Percentiles rank a stretch among this genome's conserved stretches.
Conservation (phyloP, 108 stramenopile genomes). For the Cyclostephanos tholiformis region DNA sequence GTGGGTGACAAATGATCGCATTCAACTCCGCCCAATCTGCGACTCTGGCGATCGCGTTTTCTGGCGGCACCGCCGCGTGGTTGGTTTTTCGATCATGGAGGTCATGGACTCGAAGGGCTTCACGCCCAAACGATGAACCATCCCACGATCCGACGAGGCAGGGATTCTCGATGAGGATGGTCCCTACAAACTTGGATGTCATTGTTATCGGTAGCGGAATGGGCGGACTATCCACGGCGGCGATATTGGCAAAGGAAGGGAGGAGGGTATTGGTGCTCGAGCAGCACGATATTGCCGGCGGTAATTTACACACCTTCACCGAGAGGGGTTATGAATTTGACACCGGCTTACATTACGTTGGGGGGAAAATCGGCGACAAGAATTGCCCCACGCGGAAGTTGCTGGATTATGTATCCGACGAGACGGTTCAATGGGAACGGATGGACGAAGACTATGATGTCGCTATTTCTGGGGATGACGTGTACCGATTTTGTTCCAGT, state of each 20-base stretch:
- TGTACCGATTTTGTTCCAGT: constrained; percentile 17
- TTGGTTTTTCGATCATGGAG: neutral
- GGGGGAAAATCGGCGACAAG: constrained; percentile 37
- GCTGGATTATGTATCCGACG: constrained; percentile 43
- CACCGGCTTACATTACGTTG: constrained; percentile 63
- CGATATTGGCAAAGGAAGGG: constrained; percentile 52
- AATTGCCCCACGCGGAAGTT: constrained; percentile 17
- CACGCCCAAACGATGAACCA: constrained; percentile 23
- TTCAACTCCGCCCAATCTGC: neutral
- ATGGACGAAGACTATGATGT: constrained; percentile 53
- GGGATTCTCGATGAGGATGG: constrained; percentile 32
- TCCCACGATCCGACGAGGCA: constrained; percentile 39
- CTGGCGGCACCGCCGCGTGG: neutral
- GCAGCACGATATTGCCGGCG: constrained; percentile 59
- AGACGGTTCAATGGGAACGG: constrained; percentile 41
- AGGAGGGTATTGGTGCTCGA: constrained; percentile 61
- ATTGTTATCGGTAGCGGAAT: constrained; percentile 63
- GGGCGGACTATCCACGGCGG: constrained; percentile 54
- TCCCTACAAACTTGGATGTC: constrained; percentile 37
- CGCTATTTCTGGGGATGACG: constrained; percentile 26
- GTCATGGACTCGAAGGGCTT: neutral
- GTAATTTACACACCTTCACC: constrained; percentile 59
- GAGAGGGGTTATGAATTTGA: constrained; percentile 63
- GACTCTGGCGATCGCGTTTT: neutral
- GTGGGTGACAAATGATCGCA: neutral